Base-by-base conservation (phyloP, 1,139 yeast species). In the Geotrichum europaeum region DNA sequence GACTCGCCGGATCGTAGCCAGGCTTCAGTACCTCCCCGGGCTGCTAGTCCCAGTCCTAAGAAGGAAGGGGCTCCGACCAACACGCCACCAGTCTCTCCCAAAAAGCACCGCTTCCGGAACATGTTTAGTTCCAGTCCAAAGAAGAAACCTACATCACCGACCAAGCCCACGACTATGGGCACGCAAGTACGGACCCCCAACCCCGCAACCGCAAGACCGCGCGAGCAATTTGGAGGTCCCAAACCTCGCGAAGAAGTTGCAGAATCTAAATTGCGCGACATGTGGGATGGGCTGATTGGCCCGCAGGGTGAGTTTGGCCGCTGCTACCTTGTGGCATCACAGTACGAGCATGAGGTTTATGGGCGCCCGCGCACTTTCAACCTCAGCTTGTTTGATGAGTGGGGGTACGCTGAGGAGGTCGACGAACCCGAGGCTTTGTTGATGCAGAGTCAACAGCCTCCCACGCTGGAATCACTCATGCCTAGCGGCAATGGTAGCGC, bases 261-360 rank as follows among this genome's bases (percentile, higher is more conserved):
- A n/a, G 20, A n/a, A 6, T 13, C n/a, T 7, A 51, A 49, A 10
- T 55, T 51, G 18, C 43, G 49, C 24, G 74, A 73, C 50, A 62
- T 69, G 13, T 75, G 77, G 77, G 67, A 69, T 22, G 68, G 69
- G 49, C 76, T 81, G 62, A 79, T 88, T 65, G 97, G 97, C 1
- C 79, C 79, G 51, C 94, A 89, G 70, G 98, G 98, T 1, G 89
- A 96, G 55, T 91, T 89, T 78, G 96, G 90, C 6, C 81, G 96
- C 64, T 83, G 91, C 62, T 86, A 86, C 67, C 78, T 92, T 60
- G 83, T 82, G 57, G 84, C 89, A 66, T 80, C 83, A 45, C 85
- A 84, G 65, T 82, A 83, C 67, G 87, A 86, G 69, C 73, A 78
- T 18, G 80, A 79, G 51, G 78, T 87, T 54, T 83, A 81, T 25